Base-by-base conservation (phyloP, 1,284 basidiomycete species). In the Phenoliferia sp. region DNA sequence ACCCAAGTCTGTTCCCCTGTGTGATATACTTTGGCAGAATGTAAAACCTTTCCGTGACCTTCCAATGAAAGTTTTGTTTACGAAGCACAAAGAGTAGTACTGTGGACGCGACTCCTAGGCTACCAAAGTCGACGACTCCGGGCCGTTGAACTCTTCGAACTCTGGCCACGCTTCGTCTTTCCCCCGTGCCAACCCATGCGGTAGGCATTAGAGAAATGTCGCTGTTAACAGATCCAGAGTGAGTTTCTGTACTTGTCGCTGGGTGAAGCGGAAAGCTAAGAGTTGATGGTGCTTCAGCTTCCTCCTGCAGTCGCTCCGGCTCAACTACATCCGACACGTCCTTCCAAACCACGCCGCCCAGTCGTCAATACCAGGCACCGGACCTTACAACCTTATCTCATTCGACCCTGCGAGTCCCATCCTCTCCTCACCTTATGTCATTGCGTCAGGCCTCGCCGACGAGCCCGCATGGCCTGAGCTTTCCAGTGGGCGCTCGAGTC, bases 301-400 rank as follows among this genome's bases (percentile, higher is more conserved):
- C 78, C 83, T 94, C 56, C 88, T 94, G 9, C 93, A 95, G 76
- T 86, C 84, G 72, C 83, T 95, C 16, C 88, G 92, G 3, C 81
- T 96, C 34, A 87, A 88, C 26, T 92, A 94, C 76, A 83, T 96
- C n/a, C 88, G 92, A 67, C 86, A 89, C 73, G 86, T 92, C 50
- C 68, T 93, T 94, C 78, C 87, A 88, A 1, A 88, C 90, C 76
- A 90, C 89, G 9, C 82, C 86, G 5, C 85, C 89, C 48, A 84
- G 58, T 62, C 61, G 2, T 35, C 65, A 3, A 5, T 54, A 1
- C 28, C 66, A 1, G 64, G 64, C n/a, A 58, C 59, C 7, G 63
- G 58, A 1, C 66, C 69, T 1, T 66, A 73, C 72, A 68, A 69
- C 55, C 64, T 94, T 75, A 88, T 95, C 74, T 86, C 90, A 1